Evolutionary conservation across 1,284 basidiomycete species (phyloP), one percentile per base, ranked within the genome.

Genomic region (Laetiporus sulphureus): DNA sequence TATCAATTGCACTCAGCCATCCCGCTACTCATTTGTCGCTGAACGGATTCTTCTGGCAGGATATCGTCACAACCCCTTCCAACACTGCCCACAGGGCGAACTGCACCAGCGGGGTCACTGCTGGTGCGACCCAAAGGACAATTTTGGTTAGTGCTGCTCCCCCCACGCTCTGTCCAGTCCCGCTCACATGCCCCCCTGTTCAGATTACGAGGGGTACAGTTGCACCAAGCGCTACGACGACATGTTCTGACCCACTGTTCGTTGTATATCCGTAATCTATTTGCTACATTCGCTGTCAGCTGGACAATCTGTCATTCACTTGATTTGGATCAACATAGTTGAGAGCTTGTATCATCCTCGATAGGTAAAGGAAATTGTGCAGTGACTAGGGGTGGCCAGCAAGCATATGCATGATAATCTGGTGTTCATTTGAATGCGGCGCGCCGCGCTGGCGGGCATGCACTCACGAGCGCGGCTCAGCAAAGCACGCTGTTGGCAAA

Each of bases 171-270:
- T 13, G 15, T 36, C 42, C 41, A 27, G 39, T 6, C 32, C 29
- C 12, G 22, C 38, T 7, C 25, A 21, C 18, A 44, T 15, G 38
- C 38, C 38, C 23, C 7, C 24, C 24, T 29, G 31, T 38, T 34
- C 54, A 87, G 84, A 88, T 57, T 79, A 80, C 49, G 78, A 84
- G 51, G 78, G 83, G 79, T 90, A 89, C 64, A 89, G 86, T 24
- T 90, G 87, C 57, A 60, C 85, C 56, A 77, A 75, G 49, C 72
- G 71, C 57, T 88, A 84, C 54, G 83, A 88, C 52, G 64, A 59
- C 29, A 46, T 87, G 57, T 83, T 85, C 62, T 53, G 45, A 42
- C 36, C 22, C 29, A 21, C n/a, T 32, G 32, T 16, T 16, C n/a
- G 18, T 16, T 19, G 27, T 42, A 29, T 32, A 4, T 27, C 11